Evolutionary conservation across 257 asterid genomes (phyloP).

Genomic region (Oldenlandia corymbosa): DNA sequence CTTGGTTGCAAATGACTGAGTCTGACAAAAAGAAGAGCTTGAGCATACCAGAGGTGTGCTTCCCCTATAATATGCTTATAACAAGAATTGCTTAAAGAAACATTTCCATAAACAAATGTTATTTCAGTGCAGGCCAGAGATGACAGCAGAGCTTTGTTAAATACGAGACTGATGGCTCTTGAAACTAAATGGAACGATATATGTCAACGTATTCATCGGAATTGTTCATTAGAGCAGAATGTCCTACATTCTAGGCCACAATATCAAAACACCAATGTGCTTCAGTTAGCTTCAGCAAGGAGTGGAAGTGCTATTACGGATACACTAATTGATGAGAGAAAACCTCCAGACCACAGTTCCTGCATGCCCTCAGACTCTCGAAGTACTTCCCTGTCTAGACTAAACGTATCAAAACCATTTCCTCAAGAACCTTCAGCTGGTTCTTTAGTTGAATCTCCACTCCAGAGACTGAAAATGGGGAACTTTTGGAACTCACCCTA

Average conservation of each 20-base stretch:
- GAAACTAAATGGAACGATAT: constrained; percentile 81
- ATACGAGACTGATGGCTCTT: constrained; percentile 47
- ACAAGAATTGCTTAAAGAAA: constrained; percentile 2
- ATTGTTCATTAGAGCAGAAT: constrained; percentile 33
- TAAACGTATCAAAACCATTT: constrained; percentile 21
- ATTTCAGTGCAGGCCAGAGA: constrained; percentile 90
- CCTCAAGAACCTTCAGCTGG: constrained; percentile 17
- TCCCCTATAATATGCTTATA: constrained; percentile 25
- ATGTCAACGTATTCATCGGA: constrained; percentile 67
- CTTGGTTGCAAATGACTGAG: constrained; percentile 64
- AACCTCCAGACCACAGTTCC: constrained; percentile 24
- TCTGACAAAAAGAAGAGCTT: constrained; percentile 47
- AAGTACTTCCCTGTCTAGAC: constrained; percentile 22
- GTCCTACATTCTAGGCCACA: constrained; percentile 28
- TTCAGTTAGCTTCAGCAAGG: constrained; percentile 22
- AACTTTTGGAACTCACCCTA: constrained; percentile 20
- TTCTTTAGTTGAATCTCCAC: constrained; percentile 30
- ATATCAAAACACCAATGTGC: constrained; percentile 24
- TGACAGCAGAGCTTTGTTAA: constrained; percentile 42
- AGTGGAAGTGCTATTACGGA: constrained; percentile 25
- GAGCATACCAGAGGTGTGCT: constrained; percentile 54
- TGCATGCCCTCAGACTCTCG: constrained; percentile 27
- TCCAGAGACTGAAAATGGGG: constrained; percentile 22
- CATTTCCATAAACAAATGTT: constrained; percentile 40
- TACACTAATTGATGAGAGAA: constrained; percentile 28